Percentiles rank a stretch among this genome's conserved stretches.
These are phyloP conservation scores for Vigna trinervia DNA, from an alignment of 306 rosid species.

Conservation along the genomic window DNA sequence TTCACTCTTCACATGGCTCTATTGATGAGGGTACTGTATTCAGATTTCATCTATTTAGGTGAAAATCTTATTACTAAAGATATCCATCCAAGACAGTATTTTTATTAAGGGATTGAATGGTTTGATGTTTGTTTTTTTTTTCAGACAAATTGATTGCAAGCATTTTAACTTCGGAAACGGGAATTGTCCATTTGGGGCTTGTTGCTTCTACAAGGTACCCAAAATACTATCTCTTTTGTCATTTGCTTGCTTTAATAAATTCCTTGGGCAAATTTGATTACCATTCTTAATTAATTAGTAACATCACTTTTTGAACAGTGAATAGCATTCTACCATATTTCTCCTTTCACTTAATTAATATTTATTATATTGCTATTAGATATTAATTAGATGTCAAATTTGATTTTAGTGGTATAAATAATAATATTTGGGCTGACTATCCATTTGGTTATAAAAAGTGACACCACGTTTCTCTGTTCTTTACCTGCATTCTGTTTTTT, in stretches of 20 bases:
- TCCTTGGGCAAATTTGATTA: conserved; percentile 19
- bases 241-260: conserved; percentile 11
- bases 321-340: background rate
- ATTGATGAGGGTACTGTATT: background rate
- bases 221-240: conserved; percentile 11
- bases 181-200: conserved; percentile 84
- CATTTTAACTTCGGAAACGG: conserved; percentile 90
- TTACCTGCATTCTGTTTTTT: background rate
- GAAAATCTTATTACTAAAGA: conserved; percentile 1
- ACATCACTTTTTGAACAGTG: conserved; percentile 2
- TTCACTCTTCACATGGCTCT: conserved; percentile 19
- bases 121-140: conserved; percentile 32
- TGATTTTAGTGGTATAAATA: background rate
- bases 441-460: no score
- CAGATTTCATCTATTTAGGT: conserved; percentile 1
- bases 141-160: conserved; percentile 92
- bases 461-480: background rate
- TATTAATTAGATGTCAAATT: conserved; percentile 3
- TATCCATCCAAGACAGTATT: background rate
- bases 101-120: background rate
- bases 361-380: background rate
- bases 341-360: background rate
- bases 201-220: conserved; percentile 92
- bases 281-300: conserved; percentile 14
- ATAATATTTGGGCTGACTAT: no score